Evolutionary conservation across 2,329 filamentous ascomycete species (phyloP).

Genomic region (Monosporascus sp.): DNA sequence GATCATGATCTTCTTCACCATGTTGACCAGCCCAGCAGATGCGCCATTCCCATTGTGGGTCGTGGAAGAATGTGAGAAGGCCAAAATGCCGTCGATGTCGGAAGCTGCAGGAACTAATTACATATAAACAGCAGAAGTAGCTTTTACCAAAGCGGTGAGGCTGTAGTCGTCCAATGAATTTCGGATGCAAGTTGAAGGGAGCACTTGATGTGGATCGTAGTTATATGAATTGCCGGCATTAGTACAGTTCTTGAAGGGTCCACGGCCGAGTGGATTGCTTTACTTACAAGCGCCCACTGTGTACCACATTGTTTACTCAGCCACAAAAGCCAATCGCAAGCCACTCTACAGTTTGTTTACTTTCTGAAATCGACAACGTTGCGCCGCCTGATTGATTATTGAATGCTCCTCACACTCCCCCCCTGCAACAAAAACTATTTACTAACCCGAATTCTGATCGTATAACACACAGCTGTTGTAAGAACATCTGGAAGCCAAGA

Average conservation of each 20-base stretch:
- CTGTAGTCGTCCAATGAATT: background rate
- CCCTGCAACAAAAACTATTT: background rate
- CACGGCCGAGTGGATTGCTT: too few relatives aligned
- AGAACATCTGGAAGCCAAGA: background rate
- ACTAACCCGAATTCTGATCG: background rate
- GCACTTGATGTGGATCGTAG: too few relatives aligned
- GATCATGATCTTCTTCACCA: constrained; percentile 22
- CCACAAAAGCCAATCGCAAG: background rate
- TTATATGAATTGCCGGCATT: too few relatives aligned
- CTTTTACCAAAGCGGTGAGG: background rate
- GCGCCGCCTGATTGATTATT: background rate
- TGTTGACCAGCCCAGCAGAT: constrained; percentile 8
- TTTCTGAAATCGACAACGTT: background rate
- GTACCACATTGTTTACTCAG: background rate
- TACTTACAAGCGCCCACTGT: too few relatives aligned
- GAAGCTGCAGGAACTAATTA: too few relatives aligned
- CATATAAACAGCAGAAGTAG: too few relatives aligned
- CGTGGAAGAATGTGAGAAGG: background rate
- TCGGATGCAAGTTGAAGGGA: too few relatives aligned
- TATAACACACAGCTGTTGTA: constrained; percentile 4
- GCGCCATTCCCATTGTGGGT: constrained; percentile 2
- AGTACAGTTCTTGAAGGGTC: too few relatives aligned
- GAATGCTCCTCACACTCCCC: background rate
- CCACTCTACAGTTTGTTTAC: background rate
- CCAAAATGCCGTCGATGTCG: too few relatives aligned